Conservation (phyloP, 2,329 filamentous ascomycete genomes). For the Aspergillus versicolor region DNA sequence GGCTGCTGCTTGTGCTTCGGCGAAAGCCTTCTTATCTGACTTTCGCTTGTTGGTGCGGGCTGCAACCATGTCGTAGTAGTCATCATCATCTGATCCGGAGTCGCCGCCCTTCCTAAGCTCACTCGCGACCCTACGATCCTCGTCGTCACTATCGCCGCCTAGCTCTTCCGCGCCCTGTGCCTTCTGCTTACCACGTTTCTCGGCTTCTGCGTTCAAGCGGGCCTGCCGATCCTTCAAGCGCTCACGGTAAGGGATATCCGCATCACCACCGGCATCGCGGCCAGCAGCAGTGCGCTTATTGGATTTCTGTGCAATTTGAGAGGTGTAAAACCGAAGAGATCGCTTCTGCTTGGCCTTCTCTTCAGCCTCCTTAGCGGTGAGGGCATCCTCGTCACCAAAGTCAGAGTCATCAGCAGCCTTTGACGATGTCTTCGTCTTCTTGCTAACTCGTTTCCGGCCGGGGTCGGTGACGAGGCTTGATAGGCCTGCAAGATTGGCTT, state of each 20-base stretch:
- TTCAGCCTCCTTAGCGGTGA: constrained; percentile 75
- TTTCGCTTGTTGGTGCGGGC: constrained; percentile 58
- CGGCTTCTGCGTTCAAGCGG: constrained; percentile 83
- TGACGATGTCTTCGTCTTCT: constrained; percentile 32
- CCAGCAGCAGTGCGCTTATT: constrained; percentile 70
- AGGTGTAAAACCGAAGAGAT: constrained; percentile 94
- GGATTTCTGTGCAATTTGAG: constrained; percentile 91
- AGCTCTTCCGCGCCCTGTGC: constrained; percentile 64
- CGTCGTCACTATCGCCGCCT: constrained; percentile 68
- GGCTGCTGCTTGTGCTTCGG: constrained; percentile 56
- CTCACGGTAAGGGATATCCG: constrained; percentile 77
- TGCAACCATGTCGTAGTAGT: constrained; percentile 87
- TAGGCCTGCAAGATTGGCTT: constrained; percentile 73
- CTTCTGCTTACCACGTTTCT: constrained; percentile 71
- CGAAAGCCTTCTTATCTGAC: constrained; percentile 70
- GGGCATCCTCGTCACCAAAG: constrained; percentile 83
- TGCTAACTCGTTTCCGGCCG: constrained; percentile 46
- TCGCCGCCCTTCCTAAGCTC: constrained; percentile 41
- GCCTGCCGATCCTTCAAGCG: constrained; percentile 81
- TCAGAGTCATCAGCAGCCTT: constrained; percentile 68
- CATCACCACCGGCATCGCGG: constrained; percentile 60
- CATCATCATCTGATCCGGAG: constrained; percentile 46
- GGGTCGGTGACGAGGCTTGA: constrained; percentile 57
- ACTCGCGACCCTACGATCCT: constrained; percentile 56
- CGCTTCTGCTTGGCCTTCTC: constrained; percentile 91